These are phyloP conservation scores for Hymenoscyphus albidus DNA, from an alignment of 2,329 filamentous ascomycete genomes.

Conservation along the genomic window DNA sequence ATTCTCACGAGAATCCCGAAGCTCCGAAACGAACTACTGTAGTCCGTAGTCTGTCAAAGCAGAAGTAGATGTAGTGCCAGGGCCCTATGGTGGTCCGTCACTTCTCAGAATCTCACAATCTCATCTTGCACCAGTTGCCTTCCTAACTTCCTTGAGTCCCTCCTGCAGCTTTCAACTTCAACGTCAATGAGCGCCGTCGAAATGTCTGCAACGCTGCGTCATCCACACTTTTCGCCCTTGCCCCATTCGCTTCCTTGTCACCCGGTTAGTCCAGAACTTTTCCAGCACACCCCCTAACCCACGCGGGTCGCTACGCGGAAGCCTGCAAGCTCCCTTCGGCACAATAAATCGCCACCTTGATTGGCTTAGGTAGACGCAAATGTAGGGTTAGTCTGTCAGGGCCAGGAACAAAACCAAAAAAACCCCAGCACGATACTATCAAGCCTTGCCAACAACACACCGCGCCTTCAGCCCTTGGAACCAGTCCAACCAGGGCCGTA, in stretches of 20 bases:
- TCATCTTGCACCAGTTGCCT: neutral
- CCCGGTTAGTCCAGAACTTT: slow-evolving; percentile 5
- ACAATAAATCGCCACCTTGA: slow-evolving; percentile 4
- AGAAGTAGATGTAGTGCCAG: neutral
- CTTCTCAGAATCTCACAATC: slow-evolving; percentile 6
- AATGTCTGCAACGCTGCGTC: neutral
- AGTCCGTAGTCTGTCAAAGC: too few relatives aligned
- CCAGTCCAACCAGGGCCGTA: neutral
- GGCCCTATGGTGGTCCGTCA: slow-evolving; percentile 2
- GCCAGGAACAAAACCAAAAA: slow-evolving; percentile 15
- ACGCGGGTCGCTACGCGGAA: slow-evolving; percentile 9
- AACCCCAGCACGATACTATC: neutral
- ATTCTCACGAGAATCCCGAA: neutral
- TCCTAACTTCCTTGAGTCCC: neutral
- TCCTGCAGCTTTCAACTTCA: neutral
- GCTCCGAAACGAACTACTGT: neutral
- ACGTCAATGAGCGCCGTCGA: slow-evolving; percentile 1
- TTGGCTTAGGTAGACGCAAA: slow-evolving; percentile 10
- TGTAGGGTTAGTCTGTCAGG: slow-evolving; percentile 12
- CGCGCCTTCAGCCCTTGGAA: neutral
- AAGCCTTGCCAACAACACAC: slow-evolving; percentile 5
- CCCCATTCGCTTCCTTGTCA: neutral
- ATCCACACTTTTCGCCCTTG: slow-evolving; percentile 1
- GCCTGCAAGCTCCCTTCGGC: slow-evolving; percentile 15
- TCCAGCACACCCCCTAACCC: slow-evolving; percentile 4